Evolutionary conservation across 208 protist species (phyloP), one percentile per base, ranked within the genome.

Genomic region (Trypanosomatidae sp.): DNA sequence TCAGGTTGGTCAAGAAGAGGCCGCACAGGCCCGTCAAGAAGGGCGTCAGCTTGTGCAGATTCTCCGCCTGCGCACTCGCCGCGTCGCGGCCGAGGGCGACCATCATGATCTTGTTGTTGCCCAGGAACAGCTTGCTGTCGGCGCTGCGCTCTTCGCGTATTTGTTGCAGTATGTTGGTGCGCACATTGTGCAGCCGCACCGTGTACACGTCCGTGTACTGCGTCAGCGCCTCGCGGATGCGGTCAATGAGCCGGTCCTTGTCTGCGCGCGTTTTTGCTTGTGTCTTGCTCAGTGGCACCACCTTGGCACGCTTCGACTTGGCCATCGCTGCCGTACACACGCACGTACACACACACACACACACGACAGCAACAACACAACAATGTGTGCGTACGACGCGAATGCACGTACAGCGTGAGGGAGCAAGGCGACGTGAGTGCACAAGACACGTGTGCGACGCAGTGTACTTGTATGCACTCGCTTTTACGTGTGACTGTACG

Each of bases 41-140:
- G 11, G 71, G 72, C 21, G 71, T 48, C 11, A 97, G 37, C 53
- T 94, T 94, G 71, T 94, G 69, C n/a, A 96, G 52, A 60, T 95
- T 92, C 7, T 68, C 43, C 19, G 48, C 44, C 48, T 81, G 64
- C 40, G 79, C 82, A 33, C 71, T 86, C 48, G 83, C 83, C 53
- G 78, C 61, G 18, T 84, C 80, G 2, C 70, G 60, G 16, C 94
- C 94, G 25, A 97, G 54, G 3, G 91, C 91, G 48, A 96, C 71
- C 56, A 70, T 67, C 77, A 97, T 96, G 25, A 97, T 60, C 45
- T 92, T 91, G 64, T 97, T 97, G 64, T 95, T 96, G 32, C 94
- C 94, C 10, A 96, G 64, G 50, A 96, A 96, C 25, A 97, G 61
- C 21, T 78, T 62, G 55, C 79, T 89, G 52, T 89, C 76, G n/a